Percentiles rank a stretch among this genome's conserved stretches.
Conservation (phyloP, 2,329 filamentous ascomycete species). For the Trichoderma citrinoviride region DNA sequence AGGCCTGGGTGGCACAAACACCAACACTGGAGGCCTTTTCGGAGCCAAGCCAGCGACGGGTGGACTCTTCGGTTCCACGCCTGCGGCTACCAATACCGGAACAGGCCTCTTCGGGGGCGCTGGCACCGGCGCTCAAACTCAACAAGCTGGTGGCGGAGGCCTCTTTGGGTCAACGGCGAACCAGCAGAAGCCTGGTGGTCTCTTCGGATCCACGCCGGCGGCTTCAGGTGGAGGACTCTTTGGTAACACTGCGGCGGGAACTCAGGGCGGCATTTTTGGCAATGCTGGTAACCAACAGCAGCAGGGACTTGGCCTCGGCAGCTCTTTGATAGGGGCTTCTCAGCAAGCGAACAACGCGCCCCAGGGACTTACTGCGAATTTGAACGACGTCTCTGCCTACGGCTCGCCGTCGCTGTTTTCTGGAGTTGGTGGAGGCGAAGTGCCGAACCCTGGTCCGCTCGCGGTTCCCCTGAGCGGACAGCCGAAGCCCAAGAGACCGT, state of each 20-base stretch:
- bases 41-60: constrained; percentile 39
- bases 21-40: constrained; percentile 40
- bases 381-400: constrained; percentile 83
- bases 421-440: constrained; percentile 61
- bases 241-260: constrained; percentile 47
- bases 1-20: constrained; percentile 39
- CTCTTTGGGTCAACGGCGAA: constrained; percentile 49
- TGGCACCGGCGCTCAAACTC: constrained; percentile 37
- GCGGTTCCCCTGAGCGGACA: constrained; percentile 82
- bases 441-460: constrained; percentile 77
- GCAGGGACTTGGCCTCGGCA: constrained; percentile 43
- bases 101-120: constrained; percentile 46
- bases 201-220: constrained; percentile 50
- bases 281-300: constrained; percentile 49
- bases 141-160: constrained; percentile 42
- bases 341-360: constrained; percentile 51
- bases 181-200: constrained; percentile 41
- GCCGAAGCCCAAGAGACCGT: constrained; percentile 71
- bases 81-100: constrained; percentile 35
- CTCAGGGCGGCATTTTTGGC: constrained; percentile 47
- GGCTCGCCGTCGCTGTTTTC: constrained; percentile 85
- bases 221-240: constrained; percentile 55
- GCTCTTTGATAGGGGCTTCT: constrained; percentile 59
- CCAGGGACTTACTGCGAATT: constrained; percentile 71
- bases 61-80: constrained; percentile 42